Percentiles rank a stretch among this genome's conserved stretches.
Conservation (phyloP, 768 basidiomycete genomes). For the Agaricus sinodeliciosus region DNA sequence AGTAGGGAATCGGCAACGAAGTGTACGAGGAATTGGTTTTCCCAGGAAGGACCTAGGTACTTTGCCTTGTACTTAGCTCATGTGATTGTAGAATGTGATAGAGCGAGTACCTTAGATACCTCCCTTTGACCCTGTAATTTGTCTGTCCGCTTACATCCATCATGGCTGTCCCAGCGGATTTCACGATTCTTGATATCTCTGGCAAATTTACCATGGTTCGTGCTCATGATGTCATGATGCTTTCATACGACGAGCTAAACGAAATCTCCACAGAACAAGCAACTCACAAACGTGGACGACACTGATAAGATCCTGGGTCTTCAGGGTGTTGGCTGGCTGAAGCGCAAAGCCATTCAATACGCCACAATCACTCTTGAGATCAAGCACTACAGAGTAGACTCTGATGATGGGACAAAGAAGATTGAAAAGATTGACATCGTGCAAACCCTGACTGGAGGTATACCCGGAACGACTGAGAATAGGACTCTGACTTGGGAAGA, state of each 20-base stretch:
- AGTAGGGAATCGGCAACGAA: not conserved
- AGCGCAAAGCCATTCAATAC: conserved; percentile 50
- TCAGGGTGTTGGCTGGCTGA: conserved; percentile 72
- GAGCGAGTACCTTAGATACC: not conserved
- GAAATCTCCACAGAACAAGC: conserved; percentile 49
- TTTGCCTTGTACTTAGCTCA: not conserved
- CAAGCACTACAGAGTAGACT: conserved; percentile 44
- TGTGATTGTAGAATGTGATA: conserved; percentile 9
- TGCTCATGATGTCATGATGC: not conserved
- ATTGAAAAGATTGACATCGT: conserved; percentile 61
- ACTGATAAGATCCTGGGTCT: conserved; percentile 58
- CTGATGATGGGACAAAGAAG: conserved; percentile 40
- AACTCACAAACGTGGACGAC: conserved; percentile 42
- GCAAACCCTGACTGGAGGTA: conserved; percentile 57
- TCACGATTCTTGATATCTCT: conserved; percentile 53
- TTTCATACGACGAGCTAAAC: not conserved
- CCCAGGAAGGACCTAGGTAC: not conserved
- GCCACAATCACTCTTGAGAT: conserved; percentile 54
- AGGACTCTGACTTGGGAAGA: conserved; percentile 53
- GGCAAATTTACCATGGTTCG: conserved; percentile 61
- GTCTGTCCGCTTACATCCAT: conserved; percentile 9
- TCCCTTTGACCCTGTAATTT: not conserved
- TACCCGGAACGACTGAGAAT: conserved; percentile 49
- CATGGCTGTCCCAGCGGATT: conserved; percentile 62
- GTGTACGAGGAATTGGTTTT: not conserved